These are phyloP conservation scores for Borovskyia barvae DNA, from an alignment of 208 protist genomes.

Conservation along the genomic window DNA sequence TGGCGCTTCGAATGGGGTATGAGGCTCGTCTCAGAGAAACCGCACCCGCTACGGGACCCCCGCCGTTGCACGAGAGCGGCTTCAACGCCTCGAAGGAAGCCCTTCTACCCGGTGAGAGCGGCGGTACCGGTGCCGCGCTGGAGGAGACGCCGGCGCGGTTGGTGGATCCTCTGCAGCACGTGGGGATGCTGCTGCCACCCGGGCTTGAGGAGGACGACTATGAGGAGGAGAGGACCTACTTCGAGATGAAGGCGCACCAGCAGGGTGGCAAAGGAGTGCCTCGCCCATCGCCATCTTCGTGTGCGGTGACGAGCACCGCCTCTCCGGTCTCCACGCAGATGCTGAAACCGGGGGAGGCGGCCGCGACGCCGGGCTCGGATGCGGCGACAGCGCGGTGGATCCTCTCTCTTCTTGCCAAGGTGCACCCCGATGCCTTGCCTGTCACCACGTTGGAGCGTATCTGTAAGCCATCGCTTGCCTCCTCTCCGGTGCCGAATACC, in stretches of 20 bases:
- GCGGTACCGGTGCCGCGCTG: not conserved
- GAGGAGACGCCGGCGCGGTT: not conserved
- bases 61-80: not conserved
- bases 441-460: conserved; percentile 28
- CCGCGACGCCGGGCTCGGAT: conserved; percentile 14
- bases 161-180: conserved; percentile 6
- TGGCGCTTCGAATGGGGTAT: conserved; percentile 29
- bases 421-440: conserved; percentile 52
- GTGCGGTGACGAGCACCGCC: not conserved
- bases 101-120: not conserved
- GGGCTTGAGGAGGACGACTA: conserved; percentile 59
- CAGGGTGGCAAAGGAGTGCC: not conserved
- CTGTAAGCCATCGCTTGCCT: no score
- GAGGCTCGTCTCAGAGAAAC: conserved; percentile 4
- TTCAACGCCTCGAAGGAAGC: no score
- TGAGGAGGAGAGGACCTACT: conserved; percentile 30
- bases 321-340: not conserved
- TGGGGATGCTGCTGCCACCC: conserved; percentile 35
- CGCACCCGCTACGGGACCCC: not conserved
- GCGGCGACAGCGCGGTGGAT: conserved; percentile 25
- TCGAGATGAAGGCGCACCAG: conserved; percentile 10
- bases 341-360: not conserved
- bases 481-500: no score
- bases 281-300: not conserved
- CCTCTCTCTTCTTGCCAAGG: conserved; percentile 30